These are phyloP conservation scores for Chlorophyllum brunneum DNA, from an alignment of 768 basidiomycete species.

Conservation along the genomic window DNA sequence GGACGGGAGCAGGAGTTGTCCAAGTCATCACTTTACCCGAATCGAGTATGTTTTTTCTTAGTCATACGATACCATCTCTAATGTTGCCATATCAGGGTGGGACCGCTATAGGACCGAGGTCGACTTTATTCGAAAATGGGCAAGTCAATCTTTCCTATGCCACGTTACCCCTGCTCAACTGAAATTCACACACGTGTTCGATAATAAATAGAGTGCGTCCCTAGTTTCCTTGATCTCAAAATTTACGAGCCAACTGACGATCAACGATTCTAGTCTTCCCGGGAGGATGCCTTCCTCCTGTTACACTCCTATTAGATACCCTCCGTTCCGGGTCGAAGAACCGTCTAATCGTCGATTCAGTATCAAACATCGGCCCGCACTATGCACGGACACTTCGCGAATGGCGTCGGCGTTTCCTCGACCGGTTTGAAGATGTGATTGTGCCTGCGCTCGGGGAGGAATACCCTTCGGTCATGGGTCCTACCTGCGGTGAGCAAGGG, in stretches of 20 bases:
- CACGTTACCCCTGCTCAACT: background rate
- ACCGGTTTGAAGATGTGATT: conserved; percentile 53
- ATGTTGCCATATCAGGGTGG: conserved; percentile 34
- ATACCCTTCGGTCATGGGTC: conserved; percentile 53
- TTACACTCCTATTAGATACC: conserved; percentile 52
- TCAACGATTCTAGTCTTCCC: conserved; percentile 51
- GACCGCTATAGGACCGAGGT: conserved; percentile 53
- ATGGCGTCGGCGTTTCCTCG: conserved; percentile 63
- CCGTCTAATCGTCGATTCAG: conserved; percentile 57
- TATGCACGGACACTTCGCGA: conserved; percentile 79
- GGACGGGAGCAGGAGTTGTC: conserved; percentile 60
- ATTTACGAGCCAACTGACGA: background rate
- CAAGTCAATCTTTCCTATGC: conserved; percentile 25
- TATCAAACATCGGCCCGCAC: conserved; percentile 71
- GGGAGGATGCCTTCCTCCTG: conserved; percentile 64
- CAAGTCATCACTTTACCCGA: conserved; percentile 78
- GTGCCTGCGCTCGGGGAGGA: conserved; percentile 56
- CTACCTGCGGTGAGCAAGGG: conserved; percentile 17
- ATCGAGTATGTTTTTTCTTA: conserved; percentile 41
- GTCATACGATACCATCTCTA: background rate
- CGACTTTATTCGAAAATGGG: conserved; percentile 81
- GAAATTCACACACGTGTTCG: background rate
- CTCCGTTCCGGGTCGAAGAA: conserved; percentile 43
- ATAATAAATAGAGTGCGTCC: background rate
- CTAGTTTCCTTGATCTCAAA: background rate